Conservation (phyloP, 768 basidiomycete genomes). For the Tulasnella sp. region DNA sequence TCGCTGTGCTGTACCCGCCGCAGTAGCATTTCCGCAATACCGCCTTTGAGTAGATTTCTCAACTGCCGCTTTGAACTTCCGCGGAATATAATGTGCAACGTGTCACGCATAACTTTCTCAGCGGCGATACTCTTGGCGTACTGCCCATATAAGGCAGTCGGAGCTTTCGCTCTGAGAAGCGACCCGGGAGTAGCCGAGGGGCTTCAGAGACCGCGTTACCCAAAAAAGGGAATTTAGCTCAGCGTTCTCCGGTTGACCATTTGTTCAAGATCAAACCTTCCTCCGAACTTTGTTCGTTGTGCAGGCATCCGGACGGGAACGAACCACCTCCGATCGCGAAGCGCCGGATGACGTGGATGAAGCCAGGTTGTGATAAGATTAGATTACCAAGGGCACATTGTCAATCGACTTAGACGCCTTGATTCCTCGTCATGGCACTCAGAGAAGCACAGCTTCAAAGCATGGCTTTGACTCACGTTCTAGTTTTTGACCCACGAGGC, state of each 20-base stretch:
- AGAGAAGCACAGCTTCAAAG: neutral
- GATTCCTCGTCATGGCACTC: neutral
- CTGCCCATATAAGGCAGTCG: neutral
- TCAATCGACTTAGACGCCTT: neutral
- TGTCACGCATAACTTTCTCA: neutral
- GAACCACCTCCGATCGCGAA: neutral
- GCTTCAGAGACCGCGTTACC: neutral
- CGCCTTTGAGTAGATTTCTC: neutral
- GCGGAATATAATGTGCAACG: neutral
- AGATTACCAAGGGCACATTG: neutral
- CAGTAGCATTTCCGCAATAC: neutral
- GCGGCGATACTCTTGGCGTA: neutral
- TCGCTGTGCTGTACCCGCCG: neutral
- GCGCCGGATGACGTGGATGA: no score
- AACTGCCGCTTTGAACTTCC: neutral
- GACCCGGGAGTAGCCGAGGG: neutral
- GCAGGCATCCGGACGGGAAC: neutral
- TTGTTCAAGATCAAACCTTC: neutral
- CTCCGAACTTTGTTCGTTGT: neutral
- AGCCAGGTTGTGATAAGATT: neutral
- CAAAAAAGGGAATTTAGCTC: neutral
- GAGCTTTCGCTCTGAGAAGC: neutral
- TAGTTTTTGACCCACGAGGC: neutral
- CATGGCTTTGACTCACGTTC: neutral
- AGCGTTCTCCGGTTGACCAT: neutral